These are phyloP conservation scores for Senecio squalidus DNA, from an alignment of 140 eudicot genomes.

Conservation along the genomic window DNA sequence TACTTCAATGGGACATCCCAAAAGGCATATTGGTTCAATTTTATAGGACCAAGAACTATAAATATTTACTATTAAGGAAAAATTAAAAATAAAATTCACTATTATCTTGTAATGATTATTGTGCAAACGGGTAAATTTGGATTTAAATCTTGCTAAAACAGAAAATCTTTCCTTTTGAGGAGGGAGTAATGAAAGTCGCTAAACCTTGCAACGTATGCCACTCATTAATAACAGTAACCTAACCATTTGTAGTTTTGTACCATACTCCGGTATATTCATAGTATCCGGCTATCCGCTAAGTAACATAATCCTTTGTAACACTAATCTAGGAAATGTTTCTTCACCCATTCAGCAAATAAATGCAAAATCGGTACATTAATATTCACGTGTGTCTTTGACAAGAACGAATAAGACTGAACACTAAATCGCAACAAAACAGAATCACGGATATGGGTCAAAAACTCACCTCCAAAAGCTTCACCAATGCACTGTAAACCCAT, in stretches of 20 bases:
- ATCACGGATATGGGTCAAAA: background rate
- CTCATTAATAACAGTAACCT: background rate
- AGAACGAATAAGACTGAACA: background rate
- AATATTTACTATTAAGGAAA: no score
- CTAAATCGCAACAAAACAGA: background rate
- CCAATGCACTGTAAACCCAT: conserved; percentile 99
- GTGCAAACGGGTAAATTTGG: background rate
- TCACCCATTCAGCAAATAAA: background rate
- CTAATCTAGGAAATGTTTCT: background rate
- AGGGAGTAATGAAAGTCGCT: background rate
- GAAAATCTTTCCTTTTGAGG: background rate
- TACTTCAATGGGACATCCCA: no score
- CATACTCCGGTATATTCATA: background rate
- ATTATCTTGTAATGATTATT: background rate
- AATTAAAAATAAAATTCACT: background rate
- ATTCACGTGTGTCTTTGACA: background rate
- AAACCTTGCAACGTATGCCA: background rate
- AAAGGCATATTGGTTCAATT: no score
- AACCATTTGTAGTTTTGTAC: background rate
- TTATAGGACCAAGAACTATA: no score
- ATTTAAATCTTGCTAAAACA: background rate
- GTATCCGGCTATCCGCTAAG: background rate
- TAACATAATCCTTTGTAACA: background rate
- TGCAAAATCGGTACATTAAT: no score
- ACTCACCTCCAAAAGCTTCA: conserved; percentile 95